Conservation (phyloP, 176 grass and related monocot species). For the Aegilops umbellulata region DNA sequence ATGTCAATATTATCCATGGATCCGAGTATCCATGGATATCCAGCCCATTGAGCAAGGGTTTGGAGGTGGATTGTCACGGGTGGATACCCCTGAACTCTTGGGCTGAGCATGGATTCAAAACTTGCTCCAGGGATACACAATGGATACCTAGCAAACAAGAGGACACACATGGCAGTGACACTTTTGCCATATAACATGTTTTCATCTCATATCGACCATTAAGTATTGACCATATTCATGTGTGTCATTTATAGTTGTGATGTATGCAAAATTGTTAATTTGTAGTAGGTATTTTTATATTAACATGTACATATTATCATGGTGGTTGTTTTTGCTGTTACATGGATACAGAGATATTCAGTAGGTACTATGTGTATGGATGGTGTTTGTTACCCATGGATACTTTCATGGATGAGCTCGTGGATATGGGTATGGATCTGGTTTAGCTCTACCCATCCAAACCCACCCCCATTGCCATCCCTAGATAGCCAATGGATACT, state of each 20-base stretch:
- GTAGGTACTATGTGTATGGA: too few species aligned
- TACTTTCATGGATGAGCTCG: too few species aligned
- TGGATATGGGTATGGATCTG: too few species aligned
- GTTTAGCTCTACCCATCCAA: too few species aligned
- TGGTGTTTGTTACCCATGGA: too few species aligned
- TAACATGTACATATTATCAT: too few species aligned
- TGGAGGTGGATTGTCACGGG: neutral
- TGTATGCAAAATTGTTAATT: neutral
- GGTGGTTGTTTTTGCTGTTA: too few species aligned
- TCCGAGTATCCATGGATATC: neutral
- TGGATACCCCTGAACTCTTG: neutral
- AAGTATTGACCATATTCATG: neutral
- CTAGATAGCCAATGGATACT: too few species aligned
- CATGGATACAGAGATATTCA: too few species aligned
- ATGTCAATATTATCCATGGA: neutral
- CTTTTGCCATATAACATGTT: neutral
- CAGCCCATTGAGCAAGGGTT: neutral
- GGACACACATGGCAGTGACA: neutral
- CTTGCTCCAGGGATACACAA: neutral
- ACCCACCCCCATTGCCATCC: too few species aligned
- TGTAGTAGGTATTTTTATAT: too few species aligned
- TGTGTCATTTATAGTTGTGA: neutral
- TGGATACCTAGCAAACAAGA: neutral
- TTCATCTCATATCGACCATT: neutral
- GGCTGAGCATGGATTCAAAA: neutral